Conservation (phyloP, 345 rosid genomes). For the Linum lewisii region DNA sequence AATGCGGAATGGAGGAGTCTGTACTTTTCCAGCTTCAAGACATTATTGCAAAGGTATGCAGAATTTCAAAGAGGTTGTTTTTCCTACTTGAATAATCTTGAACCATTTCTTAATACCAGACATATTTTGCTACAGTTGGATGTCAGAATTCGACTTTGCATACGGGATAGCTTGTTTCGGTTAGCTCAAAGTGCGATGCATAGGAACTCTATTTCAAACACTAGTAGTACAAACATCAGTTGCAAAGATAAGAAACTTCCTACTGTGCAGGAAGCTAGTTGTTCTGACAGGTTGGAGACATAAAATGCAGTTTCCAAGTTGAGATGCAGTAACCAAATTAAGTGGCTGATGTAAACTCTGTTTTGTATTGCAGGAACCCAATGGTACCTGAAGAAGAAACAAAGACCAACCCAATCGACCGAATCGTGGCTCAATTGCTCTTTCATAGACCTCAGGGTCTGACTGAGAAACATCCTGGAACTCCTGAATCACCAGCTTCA, state of each 20-base stretch:
- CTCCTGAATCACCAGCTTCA: slow-evolving; percentile 51
- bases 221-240: slow-evolving; percentile 40
- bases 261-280: slow-evolving; percentile 30
- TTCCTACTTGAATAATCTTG: slow-evolving; percentile 15
- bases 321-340: not conserved
- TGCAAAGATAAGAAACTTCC: slow-evolving; percentile 39
- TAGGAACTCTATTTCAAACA: slow-evolving; percentile 52
- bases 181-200: slow-evolving; percentile 80
- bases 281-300: slow-evolving; percentile 39
- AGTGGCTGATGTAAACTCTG: not conserved
- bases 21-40: slow-evolving; percentile 64
- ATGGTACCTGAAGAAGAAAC: slow-evolving; percentile 59
- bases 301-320: slow-evolving; percentile 10
- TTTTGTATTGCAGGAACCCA: slow-evolving; percentile 29
- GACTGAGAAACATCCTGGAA: slow-evolving; percentile 36
- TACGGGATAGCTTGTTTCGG: slow-evolving; percentile 94
- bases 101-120: slow-evolving; percentile 13
- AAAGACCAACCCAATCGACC: slow-evolving; percentile 81
- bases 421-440: slow-evolving; percentile 81
- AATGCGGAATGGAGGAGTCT: slow-evolving; percentile 39
- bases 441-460: slow-evolving; percentile 59
- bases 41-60: slow-evolving; percentile 61
- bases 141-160: slow-evolving; percentile 52
- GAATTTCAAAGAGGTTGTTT: slow-evolving; percentile 9
- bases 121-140: slow-evolving; percentile 50